phyloP scores from a whole-genome alignment of 2,329 filamentous ascomycete genomes.

The Parasarocladium wereldwijsianum region DNA sequence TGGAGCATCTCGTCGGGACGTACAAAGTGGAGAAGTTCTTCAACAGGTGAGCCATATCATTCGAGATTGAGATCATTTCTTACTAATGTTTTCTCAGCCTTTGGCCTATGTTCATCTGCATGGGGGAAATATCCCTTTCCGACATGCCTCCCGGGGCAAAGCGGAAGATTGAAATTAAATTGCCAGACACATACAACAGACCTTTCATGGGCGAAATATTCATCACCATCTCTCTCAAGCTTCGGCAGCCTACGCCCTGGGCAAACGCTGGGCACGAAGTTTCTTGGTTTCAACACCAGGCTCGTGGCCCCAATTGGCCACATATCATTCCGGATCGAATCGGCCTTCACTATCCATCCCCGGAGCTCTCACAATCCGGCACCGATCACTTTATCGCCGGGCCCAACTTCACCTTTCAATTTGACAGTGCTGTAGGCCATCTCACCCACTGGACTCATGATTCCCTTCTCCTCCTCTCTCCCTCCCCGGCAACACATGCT shows the following conservation, averaged over 20 bases:
- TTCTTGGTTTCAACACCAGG: conserved; percentile 7
- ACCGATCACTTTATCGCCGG: conserved; percentile 8
- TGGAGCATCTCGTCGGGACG: conserved; percentile 26
- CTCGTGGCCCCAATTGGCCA: conserved; percentile 40
- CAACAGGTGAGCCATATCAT: conserved; percentile 19
- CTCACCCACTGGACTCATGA: conserved; percentile 25
- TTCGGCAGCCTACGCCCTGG: not conserved
- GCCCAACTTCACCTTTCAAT: conserved; percentile 21
- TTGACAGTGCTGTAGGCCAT: conserved; percentile 28
- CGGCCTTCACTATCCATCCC: conserved; percentile 11
- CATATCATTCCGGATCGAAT: conserved; percentile 24
- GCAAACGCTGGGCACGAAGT: conserved; percentile 2
- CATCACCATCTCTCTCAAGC: not conserved
- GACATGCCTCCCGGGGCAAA: too few species aligned
- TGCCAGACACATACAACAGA: too few species aligned
- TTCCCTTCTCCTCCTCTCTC: conserved; percentile 18
- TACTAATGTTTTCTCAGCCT: too few species aligned
- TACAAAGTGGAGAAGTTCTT: conserved; percentile 29
- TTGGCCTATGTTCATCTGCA: too few species aligned
- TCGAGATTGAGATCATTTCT: conserved; percentile 7
- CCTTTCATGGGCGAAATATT: conserved; percentile 1
- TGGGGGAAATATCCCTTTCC: too few species aligned
- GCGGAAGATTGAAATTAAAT: too few species aligned
- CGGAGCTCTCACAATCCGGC: conserved; percentile 3
- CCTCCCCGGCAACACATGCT: conserved; percentile 18